These are phyloP conservation scores for Lasiosphaeris hirsuta DNA, from an alignment of 495 filamentous ascomycete genomes.

Conservation along the genomic window DNA sequence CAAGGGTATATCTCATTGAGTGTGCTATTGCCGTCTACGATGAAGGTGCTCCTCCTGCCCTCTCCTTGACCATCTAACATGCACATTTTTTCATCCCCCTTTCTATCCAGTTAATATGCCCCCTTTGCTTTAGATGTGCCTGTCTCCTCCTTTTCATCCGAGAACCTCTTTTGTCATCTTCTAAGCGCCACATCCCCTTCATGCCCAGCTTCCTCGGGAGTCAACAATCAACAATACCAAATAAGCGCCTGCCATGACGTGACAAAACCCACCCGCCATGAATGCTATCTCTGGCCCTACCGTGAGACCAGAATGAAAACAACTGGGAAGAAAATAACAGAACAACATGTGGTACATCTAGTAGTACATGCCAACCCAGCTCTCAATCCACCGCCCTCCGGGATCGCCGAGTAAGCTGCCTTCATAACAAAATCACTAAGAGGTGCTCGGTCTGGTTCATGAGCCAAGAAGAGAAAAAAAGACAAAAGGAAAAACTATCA, in stretches of 20 bases:
- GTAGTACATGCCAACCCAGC: conserved; percentile 5
- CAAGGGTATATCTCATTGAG: too few species aligned
- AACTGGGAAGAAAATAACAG: neutral
- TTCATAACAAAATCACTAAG: neutral
- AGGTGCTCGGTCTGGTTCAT: neutral
- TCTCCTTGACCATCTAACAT: too few species aligned
- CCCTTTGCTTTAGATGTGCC: too few species aligned
- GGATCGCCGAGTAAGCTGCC: neutral
- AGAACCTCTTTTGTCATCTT: too few species aligned
- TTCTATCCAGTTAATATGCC: too few species aligned
- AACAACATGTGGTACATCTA: neutral
- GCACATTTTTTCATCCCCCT: too few species aligned
- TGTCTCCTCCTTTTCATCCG: too few species aligned
- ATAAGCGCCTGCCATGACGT: neutral
- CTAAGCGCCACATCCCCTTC: too few species aligned
- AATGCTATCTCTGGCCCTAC: too few species aligned
- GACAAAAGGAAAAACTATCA: conserved; percentile 4
- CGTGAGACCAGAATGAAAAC: too few species aligned
- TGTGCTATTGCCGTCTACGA: too few species aligned
- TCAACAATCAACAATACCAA: neutral
- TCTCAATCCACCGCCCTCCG: neutral
- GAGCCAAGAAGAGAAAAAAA: neutral
- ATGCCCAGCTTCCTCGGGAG: neutral
- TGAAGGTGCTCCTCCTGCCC: too few species aligned
- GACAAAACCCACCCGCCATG: neutral